phyloP scores from a whole-genome alignment of 257 asterid genomes.

The Gentiana macrophylla region DNA sequence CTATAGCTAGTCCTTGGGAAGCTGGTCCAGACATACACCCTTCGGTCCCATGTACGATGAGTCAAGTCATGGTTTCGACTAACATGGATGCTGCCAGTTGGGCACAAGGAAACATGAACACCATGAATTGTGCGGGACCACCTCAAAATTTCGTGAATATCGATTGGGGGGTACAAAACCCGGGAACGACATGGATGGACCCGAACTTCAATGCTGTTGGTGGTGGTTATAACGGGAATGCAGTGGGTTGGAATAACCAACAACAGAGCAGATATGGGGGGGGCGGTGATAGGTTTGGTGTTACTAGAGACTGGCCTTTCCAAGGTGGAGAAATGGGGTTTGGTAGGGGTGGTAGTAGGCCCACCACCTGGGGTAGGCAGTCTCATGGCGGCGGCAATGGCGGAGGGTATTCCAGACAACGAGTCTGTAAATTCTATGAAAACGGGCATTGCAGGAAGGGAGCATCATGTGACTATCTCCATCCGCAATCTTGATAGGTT shows the following conservation, averaged over 20 bases:
- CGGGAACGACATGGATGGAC: slow-evolving; percentile 47
- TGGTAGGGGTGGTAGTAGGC: slow-evolving; percentile 39
- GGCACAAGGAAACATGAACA: slow-evolving; percentile 63
- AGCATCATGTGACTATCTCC: slow-evolving; percentile 76
- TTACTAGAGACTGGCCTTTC: slow-evolving; percentile 59
- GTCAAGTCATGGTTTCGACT: slow-evolving; percentile 28
- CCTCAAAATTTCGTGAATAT: slow-evolving; percentile 48
- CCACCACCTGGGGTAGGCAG: slow-evolving; percentile 56
- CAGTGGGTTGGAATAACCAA: slow-evolving; percentile 43
- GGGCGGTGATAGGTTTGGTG: slow-evolving; percentile 37
- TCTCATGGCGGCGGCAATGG: slow-evolving; percentile 29
- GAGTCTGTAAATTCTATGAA: slow-evolving; percentile 83
- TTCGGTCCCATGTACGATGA: slow-evolving; percentile 10
- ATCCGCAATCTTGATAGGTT: slow-evolving; percentile 33
- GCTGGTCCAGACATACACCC: slow-evolving; percentile 41
- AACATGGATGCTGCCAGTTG: slow-evolving; percentile 29
- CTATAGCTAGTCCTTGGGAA: slow-evolving; percentile 16
- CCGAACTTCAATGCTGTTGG: slow-evolving; percentile 23
- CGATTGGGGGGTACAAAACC: slow-evolving; percentile 32
- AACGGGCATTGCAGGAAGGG: slow-evolving; percentile 93
- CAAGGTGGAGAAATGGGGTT: slow-evolving; percentile 52
- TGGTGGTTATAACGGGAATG: slow-evolving; percentile 35
- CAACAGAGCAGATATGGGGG: slow-evolving; percentile 48
- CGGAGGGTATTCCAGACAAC: slow-evolving; percentile 65
- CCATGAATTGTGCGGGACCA: slow-evolving; percentile 52